These are phyloP conservation scores for Spiromastix sp. DNA, from an alignment of 2,329 filamentous ascomycete genomes.

Conservation along the genomic window DNA sequence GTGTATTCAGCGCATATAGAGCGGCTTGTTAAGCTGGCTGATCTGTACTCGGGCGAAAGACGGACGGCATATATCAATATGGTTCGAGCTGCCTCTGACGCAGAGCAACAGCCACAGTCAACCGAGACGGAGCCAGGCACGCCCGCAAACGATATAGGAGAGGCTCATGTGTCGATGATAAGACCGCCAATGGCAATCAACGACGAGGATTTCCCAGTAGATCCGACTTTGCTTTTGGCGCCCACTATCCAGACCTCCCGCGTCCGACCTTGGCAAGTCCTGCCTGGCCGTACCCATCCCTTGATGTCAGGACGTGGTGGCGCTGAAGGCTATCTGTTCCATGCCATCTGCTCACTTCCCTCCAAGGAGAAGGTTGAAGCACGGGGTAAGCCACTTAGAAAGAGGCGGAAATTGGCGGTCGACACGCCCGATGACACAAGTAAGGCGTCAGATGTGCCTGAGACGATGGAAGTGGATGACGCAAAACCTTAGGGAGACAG, in stretches of 20 bases:
- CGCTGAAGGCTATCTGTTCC: slow-evolving; percentile 83
- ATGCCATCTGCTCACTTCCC: slow-evolving; percentile 69
- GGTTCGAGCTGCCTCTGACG: slow-evolving; percentile 16
- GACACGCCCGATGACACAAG: background rate
- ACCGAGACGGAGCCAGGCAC: slow-evolving; percentile 16
- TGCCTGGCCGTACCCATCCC: slow-evolving; percentile 86
- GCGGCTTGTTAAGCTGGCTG: slow-evolving; percentile 63
- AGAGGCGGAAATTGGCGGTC: slow-evolving; percentile 50
- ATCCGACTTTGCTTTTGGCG: slow-evolving; percentile 73
- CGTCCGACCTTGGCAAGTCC: slow-evolving; percentile 74
- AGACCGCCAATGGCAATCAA: slow-evolving; percentile 9
- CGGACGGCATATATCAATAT: slow-evolving; percentile 57
- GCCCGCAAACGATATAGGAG: slow-evolving; percentile 25
- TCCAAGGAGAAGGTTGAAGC: slow-evolving; percentile 71
- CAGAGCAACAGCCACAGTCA: slow-evolving; percentile 12
- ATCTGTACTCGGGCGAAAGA: slow-evolving; percentile 73
- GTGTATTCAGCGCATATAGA: slow-evolving; percentile 78
- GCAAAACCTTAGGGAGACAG: no score
- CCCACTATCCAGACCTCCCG: slow-evolving; percentile 71
- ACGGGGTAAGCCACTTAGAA: slow-evolving; percentile 58
- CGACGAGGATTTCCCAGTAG: slow-evolving; percentile 68
- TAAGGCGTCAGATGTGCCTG: background rate
- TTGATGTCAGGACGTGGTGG: slow-evolving; percentile 84
- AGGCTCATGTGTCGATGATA: slow-evolving; percentile 25
- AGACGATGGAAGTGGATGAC: background rate